These are phyloP conservation scores for Punica granatum DNA, from an alignment of 345 rosid species.

Conservation along the genomic window DNA sequence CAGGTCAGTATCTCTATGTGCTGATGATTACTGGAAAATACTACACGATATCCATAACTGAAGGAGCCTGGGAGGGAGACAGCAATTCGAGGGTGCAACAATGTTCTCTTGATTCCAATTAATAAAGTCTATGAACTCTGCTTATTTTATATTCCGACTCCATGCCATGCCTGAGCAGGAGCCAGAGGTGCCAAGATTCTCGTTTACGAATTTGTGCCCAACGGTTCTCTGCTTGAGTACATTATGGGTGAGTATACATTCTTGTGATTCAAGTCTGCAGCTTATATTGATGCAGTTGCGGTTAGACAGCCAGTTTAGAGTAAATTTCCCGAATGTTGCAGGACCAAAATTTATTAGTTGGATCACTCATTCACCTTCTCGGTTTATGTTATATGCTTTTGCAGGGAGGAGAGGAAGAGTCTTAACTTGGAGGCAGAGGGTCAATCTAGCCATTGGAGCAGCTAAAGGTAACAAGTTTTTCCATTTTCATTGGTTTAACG, in stretches of 20 bases:
- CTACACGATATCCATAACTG: neutral
- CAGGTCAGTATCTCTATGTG: slow-evolving; percentile 20
- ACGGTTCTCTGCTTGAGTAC: slow-evolving; percentile 55
- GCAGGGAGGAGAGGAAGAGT: slow-evolving; percentile 36
- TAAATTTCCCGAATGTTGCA: no score
- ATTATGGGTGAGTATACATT: slow-evolving; percentile 28
- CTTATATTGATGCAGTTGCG: neutral
- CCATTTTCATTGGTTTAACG: neutral
- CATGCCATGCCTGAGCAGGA: slow-evolving; percentile 23
- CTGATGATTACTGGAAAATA: neutral
- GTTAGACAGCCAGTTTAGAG: neutral
- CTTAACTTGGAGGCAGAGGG: slow-evolving; percentile 55
- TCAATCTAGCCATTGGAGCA: slow-evolving; percentile 51
- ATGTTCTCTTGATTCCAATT: neutral
- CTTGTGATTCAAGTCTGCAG: neutral
- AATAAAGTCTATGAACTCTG: no score
- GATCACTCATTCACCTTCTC: neutral
- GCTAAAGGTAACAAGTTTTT: slow-evolving; percentile 35
- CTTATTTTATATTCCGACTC: neutral
- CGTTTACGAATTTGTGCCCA: slow-evolving; percentile 51
- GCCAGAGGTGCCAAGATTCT: slow-evolving; percentile 31
- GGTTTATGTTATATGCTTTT: neutral
- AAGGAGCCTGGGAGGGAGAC: no score
- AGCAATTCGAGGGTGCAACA: neutral
- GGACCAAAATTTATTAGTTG: neutral